Base-by-base conservation (phyloP, 2,329 filamentous ascomycete species). In the Basipetospora sp. region DNA sequence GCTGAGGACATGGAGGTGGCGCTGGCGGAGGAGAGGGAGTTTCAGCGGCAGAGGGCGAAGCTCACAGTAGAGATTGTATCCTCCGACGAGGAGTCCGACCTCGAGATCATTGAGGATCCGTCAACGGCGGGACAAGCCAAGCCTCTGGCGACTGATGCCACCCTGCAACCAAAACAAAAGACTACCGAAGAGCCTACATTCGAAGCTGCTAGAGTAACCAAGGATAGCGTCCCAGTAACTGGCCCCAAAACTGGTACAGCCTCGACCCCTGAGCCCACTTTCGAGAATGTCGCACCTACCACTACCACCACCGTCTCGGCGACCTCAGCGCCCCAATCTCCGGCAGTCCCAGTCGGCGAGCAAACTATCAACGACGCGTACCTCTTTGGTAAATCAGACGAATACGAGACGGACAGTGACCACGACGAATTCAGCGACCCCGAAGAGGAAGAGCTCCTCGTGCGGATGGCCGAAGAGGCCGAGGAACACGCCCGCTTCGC, bases 401-500 rank as follows among this genome's bases (percentile, higher is more conserved):
- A 62, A 13, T 60, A 65, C 28, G 56, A 69, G 13, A 18, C 28
- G 9, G 37, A 33, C 4, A 32, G 36, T 14, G 37, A 40, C 20
- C 29, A 39, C 2, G 75, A 82, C 28, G 80, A 87, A 14, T 77
- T 80, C 48, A 90, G 82, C 25, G 88, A 96, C 45, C 81, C 85
- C 0, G 90, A 94, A 56, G 88, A 96, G 44, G 87, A 87, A 52
- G 86, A 94, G 47, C 67, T 98, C 5, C 70, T 96, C 40, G 74
- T 73, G 5, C 85, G 88, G 47, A 75, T 98, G 48, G 87, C 85
- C 0, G 74, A 80, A 18, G 92, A 98, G 65, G 84, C 82, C 1
- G 84, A 94, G 58, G 90, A 94, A 49, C 88, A 98, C 51, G 86
- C 83, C 4, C 77, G 88, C 5, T 98, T 98, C 52, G 85, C 87